These are phyloP conservation scores for Rhizodiscina lignyota DNA, from an alignment of 495 filamentous ascomycete species.

Conservation along the genomic window DNA sequence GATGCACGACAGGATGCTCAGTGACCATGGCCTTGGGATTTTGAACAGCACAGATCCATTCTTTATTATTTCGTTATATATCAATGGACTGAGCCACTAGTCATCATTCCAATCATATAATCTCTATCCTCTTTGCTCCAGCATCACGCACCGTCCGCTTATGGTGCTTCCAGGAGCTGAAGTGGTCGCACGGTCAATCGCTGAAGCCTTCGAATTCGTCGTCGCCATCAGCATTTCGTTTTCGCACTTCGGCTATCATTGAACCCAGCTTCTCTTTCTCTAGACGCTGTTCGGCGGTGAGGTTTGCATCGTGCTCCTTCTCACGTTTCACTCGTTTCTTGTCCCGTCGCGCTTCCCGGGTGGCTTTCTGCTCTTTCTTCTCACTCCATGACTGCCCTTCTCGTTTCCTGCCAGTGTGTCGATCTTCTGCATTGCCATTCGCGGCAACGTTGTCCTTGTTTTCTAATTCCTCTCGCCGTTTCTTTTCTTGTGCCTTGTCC, in stretches of 20 bases:
- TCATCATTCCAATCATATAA: too few relatives aligned
- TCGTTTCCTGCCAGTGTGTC: slow-evolving; percentile 25
- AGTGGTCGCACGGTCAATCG: too few relatives aligned
- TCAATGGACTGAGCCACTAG: too few relatives aligned
- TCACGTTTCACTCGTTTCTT: slow-evolving; percentile 60
- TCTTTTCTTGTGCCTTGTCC: slow-evolving; percentile 62
- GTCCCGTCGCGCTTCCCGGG: slow-evolving; percentile 49
- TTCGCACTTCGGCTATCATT: slow-evolving; percentile 55
- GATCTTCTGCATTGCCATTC: slow-evolving; percentile 20
- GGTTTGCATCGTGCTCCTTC: slow-evolving; percentile 44
- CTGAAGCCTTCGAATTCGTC: too few relatives aligned
- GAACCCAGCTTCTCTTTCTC: slow-evolving; percentile 53
- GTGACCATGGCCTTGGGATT: too few relatives aligned
- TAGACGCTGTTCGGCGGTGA: slow-evolving; percentile 57
- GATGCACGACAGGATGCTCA: too few relatives aligned
- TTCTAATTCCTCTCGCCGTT: slow-evolving; percentile 39
- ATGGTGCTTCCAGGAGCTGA: too few relatives aligned
- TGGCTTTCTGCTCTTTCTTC: slow-evolving; percentile 55
- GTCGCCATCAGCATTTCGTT: slow-evolving; percentile 15
- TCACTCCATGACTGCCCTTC: slow-evolving; percentile 64
- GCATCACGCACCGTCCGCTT: too few relatives aligned
- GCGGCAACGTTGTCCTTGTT: too few relatives aligned
- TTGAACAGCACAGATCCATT: too few relatives aligned
- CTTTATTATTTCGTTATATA: too few relatives aligned
- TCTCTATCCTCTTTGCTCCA: too few relatives aligned